Evolutionary conservation across 768 basidiomycete species (phyloP), one percentile per base, ranked within the genome.

Genomic region (Tylopilus balloui): DNA sequence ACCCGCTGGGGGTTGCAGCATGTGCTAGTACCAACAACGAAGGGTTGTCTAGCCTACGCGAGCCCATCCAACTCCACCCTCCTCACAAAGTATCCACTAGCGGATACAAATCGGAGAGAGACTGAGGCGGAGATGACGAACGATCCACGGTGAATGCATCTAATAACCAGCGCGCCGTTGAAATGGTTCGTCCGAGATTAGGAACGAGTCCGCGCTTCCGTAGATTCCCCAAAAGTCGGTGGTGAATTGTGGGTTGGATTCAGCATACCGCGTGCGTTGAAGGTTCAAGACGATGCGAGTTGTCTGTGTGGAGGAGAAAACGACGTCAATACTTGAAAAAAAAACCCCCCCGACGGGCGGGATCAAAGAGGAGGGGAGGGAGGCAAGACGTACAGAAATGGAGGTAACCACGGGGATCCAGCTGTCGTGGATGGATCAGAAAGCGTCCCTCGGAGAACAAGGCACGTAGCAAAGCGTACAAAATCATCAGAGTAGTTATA

Each of bases 271-370:
- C 4, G 25, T 12, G 14, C 23, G 29, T 31, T 55, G 55, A 29
- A 62, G 45, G 37, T 62, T 63, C 35, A 63, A 25, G 24, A 64
- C 49, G 15, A 61, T 14, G 17, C 52, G 56, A 39, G 37, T 49
- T 2, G 48, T 54, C 61, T 63, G 6, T 13, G 7, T 11, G 25
- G 24, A 7, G 6, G 1, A 45, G 12, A 11, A 25, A n/a, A 31
- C 20, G 14, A 12, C 1, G 20, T 45, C 38, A 47, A 17, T n/a
- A n/a, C n/a, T n/a, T n/a, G n/a, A n/a, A n/a, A n/a, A n/a, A n/a
- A n/a, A n/a, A n/a, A n/a, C n/a, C n/a, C n/a, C n/a, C n/a, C n/a
- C n/a, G n/a, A n/a, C n/a, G n/a, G n/a, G n/a, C n/a, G n/a, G n/a
- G n/a, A n/a, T n/a, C n/a, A n/a, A n/a, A n/a, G n/a, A n/a, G n/a